A percentile compares a stretch with the other conserved stretches of the same genome.
phyloP scores from a whole-genome alignment of 1,139 yeast species.

The Pichia inconspicua region DNA sequence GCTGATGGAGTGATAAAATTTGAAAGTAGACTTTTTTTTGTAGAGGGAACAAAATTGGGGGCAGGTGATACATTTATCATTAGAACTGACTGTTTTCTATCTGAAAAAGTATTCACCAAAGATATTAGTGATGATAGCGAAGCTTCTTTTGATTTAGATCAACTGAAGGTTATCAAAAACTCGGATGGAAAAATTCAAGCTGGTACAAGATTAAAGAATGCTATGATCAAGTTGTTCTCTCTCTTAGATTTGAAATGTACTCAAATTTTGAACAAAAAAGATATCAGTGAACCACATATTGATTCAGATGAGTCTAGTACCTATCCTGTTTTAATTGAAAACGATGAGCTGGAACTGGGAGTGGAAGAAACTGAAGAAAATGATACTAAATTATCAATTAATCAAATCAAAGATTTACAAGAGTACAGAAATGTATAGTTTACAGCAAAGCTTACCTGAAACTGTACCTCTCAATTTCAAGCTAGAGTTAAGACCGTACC shows the following conservation, averaged over 20 bases:
- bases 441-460: slow-evolving; percentile 46
- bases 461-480: slow-evolving; percentile 57
- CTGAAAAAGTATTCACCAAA: slow-evolving; percentile 29
- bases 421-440: slow-evolving; percentile 47
- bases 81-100: slow-evolving; percentile 31
- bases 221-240: slow-evolving; percentile 10
- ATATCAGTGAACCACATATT: not conserved
- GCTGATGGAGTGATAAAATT: slow-evolving; percentile 51
- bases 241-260: not conserved
- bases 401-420: slow-evolving; percentile 71
- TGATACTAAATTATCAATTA: slow-evolving; percentile 26
- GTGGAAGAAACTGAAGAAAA: slow-evolving; percentile 21
- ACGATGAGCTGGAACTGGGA: slow-evolving; percentile 2
- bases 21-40: slow-evolving; percentile 50
- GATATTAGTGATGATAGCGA: slow-evolving; percentile 33
- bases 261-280: not conserved
- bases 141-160: slow-evolving; percentile 3
- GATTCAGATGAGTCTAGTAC: slow-evolving; percentile 2
- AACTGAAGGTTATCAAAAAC: slow-evolving; percentile 8
- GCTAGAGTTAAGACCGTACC: slow-evolving; percentile 59
- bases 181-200: slow-evolving; percentile 8
- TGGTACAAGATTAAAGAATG: slow-evolving; percentile 12
- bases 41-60: slow-evolving; percentile 46
- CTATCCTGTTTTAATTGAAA: not conserved
- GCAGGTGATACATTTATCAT: slow-evolving; percentile 48